Conservation (phyloP, 805 yeast genomes). For the Metschnikowia colocasiae region DNA sequence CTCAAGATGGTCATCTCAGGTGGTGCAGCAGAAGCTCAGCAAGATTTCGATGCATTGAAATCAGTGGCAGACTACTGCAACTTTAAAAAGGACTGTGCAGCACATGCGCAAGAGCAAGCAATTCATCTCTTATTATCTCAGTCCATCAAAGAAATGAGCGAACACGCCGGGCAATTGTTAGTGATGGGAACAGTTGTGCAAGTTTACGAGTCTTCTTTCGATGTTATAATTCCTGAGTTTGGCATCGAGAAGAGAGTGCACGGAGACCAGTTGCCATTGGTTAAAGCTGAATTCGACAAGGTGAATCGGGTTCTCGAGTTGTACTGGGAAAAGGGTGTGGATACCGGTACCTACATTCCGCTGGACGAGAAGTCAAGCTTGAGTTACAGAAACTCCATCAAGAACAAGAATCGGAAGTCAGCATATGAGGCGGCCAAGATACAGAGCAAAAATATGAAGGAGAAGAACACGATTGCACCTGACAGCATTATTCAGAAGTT, state of each 20-base stretch:
- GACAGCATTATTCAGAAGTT: constrained; percentile 49
- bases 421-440: constrained; percentile 66
- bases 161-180: constrained; percentile 72
- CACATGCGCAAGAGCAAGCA: constrained; percentile 90
- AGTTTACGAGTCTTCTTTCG: constrained; percentile 95
- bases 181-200: constrained; percentile 85
- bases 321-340: constrained; percentile 91
- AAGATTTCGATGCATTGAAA: constrained; percentile 64
- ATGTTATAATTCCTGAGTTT: constrained; percentile 85
- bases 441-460: constrained; percentile 39
- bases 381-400: constrained; percentile 73
- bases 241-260: constrained; percentile 96
- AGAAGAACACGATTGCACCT: constrained; percentile 27
- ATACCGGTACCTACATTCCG: constrained; percentile 86
- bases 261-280: constrained; percentile 92
- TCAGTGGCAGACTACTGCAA: constrained; percentile 89
- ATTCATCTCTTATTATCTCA: constrained; percentile 82
- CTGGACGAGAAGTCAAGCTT: constrained; percentile 80
- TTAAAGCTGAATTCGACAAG: constrained; percentile 88
- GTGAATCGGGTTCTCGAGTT: constrained; percentile 64
- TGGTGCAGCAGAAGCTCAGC: constrained; percentile 30
- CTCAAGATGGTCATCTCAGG: constrained; percentile 59
- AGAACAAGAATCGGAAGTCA: constrained; percentile 71
- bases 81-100: constrained; percentile 92
- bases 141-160: constrained; percentile 70